Base-by-base conservation (phyloP, 805 yeast genomes). In the Tetrapisispora phaffii region DNA sequence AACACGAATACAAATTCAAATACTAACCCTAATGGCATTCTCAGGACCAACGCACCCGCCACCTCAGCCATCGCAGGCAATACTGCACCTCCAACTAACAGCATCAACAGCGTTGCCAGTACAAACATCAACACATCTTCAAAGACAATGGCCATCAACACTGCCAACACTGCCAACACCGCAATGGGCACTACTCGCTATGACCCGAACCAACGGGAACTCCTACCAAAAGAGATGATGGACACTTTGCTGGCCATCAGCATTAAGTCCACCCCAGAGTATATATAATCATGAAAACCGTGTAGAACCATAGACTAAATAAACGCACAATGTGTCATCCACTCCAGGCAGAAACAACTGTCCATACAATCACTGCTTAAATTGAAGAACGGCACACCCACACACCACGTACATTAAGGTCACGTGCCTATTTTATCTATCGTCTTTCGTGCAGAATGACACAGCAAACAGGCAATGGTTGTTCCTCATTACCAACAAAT, bases 221-320 rank as follows among this genome's bases (percentile, higher is more conserved):
- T 47, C 5, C 45, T 62, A 9, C 51, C 62, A 15, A 51, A 50
- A 28, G 67, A 60, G 15, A 58, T 53, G 52, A 55, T 60, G 62
- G 62, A 63, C 36, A 54, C 53, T 39, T 46, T 63, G 39, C 50
- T 63, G 51, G 50, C 50, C 8, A 53, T 60, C 15, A 62, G 66
- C 48, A 56, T 63, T 29, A 58, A 57, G 44, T 57, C 65, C 19
- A 55, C 54, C 7, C 62, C 66, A 13, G 63, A 56, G 32, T 63
- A 59, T 46, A 55, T 62, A 42, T 58, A 44, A 33, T n/a, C n/a
- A n/a, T n/a, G n/a, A 8, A 31, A 20, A 31, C 7, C 24, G 16
- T 24, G 34, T 32, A 32, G 34, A 10, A 7, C 34, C 34, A n/a
- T n/a, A n/a, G n/a, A n/a, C n/a, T n/a, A n/a, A n/a, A n/a, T n/a